A percentile compares a stretch with the other conserved stretches of the same genome.
Conservation (phyloP, 2,329 filamentous ascomycete species). For the Beauveria pseudobassiana region DNA sequence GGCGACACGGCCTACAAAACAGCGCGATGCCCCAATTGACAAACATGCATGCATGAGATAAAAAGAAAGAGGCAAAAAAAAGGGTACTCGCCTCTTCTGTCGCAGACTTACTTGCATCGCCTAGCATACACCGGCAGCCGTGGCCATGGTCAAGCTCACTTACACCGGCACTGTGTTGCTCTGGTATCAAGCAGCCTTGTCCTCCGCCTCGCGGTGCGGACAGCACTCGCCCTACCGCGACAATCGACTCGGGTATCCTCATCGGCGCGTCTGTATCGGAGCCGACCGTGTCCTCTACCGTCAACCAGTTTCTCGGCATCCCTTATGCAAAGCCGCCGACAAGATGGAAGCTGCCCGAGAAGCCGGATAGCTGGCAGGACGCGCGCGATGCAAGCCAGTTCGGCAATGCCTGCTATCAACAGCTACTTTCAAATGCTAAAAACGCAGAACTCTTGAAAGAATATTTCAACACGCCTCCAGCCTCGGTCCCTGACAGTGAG, state of each 20-base stretch:
- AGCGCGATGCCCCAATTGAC: neutral
- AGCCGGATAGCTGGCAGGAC: constrained; percentile 14
- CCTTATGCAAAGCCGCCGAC: constrained; percentile 22
- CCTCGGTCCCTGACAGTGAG: constrained; percentile 21
- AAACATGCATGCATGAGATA: neutral
- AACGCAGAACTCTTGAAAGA: constrained; percentile 2
- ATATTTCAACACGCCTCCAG: constrained; percentile 18
- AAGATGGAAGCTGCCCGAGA: constrained; percentile 19
- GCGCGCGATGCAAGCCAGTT: constrained; percentile 19
- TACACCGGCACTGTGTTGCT: constrained; percentile 4
- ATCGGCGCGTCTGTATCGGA: neutral
- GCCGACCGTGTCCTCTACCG: neutral
- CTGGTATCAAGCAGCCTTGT: neutral
- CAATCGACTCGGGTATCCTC: constrained; percentile 1
- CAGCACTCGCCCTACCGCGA: neutral
- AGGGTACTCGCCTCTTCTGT: neutral
- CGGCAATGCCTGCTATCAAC: constrained; percentile 18
- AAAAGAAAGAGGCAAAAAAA: neutral
- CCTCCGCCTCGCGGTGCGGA: neutral
- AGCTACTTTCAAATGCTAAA: neutral
- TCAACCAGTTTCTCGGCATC: constrained; percentile 25
- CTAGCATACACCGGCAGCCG: neutral
- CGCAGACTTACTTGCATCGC: neutral
- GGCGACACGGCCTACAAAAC: neutral
- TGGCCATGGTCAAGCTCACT: constrained; percentile 1